Evolutionary conservation across 2,329 filamentous ascomycete genomes (phyloP), one percentile per base, ranked within the genome.

Genomic region (Fonsecaea erecta): DNA sequence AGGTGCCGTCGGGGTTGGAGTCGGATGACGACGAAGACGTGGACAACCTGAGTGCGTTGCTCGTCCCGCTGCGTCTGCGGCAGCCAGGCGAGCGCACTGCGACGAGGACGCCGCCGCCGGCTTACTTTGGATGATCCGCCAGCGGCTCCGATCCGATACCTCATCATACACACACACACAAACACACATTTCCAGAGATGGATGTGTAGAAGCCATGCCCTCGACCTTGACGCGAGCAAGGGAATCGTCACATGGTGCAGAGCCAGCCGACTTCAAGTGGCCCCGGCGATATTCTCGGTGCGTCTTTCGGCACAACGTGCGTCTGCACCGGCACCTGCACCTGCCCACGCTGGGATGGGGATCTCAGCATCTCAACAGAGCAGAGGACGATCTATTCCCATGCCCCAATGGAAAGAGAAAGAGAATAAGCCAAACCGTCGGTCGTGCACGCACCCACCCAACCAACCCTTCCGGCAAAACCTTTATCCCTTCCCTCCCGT

Each of bases 101-200:
- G 18, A 56, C 46, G 14, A 58, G 65, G 46, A 67, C 64, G 11
- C 67, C 67, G 11, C 67, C 67, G 16, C 67, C 67, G 1, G 54
- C 64, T 8, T 69, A 69, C 58, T 69, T 69, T 35, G 61, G 60
- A 59, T 69, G 64, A 69, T 46, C n/a, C 7, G 21, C 18, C 18
- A 24, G 32, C 32, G 8, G 1, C 11, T 11, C 3, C 8, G 1
- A 24, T 11, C 3, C 8, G 18, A 8, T 18, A 21, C 8, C 24
- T 46, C 35, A 16, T n/a, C n/a, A n/a, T n/a, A 40, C 35, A 40
- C 14, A n/a, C 35, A 3, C 11, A 7, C 35, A 4, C 2, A n/a
- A n/a, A n/a, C n/a, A n/a, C n/a, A n/a, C 35, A 3, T n/a, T 3
- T n/a, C 18, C 40, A 46, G 35, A n/a, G 35, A 4, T 46, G 7